A percentile compares a stretch with the other conserved stretches of the same genome.
These are phyloP conservation scores for Wickerhamomyces bovis DNA, from an alignment of 805 yeast genomes.

Conservation along the genomic window DNA sequence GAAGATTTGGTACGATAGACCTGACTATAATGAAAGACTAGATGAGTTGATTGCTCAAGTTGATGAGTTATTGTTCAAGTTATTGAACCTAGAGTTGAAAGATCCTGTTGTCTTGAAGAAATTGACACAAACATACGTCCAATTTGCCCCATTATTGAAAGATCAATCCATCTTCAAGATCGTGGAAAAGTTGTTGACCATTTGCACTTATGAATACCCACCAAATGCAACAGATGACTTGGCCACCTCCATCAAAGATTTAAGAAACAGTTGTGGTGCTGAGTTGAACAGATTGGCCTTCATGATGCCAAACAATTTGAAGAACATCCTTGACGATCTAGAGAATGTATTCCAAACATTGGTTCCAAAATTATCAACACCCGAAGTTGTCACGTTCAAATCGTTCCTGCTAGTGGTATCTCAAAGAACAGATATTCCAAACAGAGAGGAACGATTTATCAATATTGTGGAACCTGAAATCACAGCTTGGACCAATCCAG, in stretches of 20 bases:
- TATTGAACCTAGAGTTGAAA: constrained; percentile 67
- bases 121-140: constrained; percentile 87
- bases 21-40: constrained; percentile 42
- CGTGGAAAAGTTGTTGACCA: constrained; percentile 76
- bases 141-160: constrained; percentile 85
- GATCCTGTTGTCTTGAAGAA: constrained; percentile 81
- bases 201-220: constrained; percentile 80
- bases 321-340: constrained; percentile 71
- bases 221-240: constrained; percentile 60
- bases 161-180: constrained; percentile 79
- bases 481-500: constrained; percentile 87
- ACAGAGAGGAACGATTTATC: constrained; percentile 73
- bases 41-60: constrained; percentile 49
- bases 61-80: constrained; percentile 65
- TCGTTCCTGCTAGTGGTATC: constrained; percentile 89
- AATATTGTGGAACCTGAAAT: constrained; percentile 91
- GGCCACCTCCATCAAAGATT: constrained; percentile 74
- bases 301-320: constrained; percentile 87
- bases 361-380: constrained; percentile 70
- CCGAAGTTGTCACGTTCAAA: constrained; percentile 90
- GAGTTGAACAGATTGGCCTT: constrained; percentile 91
- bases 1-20: constrained; percentile 82
- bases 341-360: constrained; percentile 76
- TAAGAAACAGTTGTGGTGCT: constrained; percentile 89
- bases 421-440: constrained; percentile 69